phyloP scores from a whole-genome alignment of 2,329 filamentous ascomycete species.

The Calonectria pseudoreteaudii region DNA sequence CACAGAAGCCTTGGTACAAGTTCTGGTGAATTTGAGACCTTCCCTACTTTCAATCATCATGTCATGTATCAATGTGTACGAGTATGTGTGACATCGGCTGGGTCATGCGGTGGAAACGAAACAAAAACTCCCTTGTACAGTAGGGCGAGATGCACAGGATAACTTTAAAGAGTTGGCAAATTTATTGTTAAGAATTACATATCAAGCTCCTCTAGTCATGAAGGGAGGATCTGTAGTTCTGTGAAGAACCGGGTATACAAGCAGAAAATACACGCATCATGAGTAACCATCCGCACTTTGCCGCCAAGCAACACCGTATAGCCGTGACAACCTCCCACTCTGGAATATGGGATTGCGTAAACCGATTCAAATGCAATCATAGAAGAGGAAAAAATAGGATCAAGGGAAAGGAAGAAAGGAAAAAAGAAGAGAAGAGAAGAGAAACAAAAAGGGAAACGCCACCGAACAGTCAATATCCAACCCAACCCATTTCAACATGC shows the following conservation, averaged over 20 bases:
- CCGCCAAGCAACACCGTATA: slow-evolving; percentile 16
- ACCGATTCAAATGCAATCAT: background rate
- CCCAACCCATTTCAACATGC: background rate
- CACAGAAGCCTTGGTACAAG: slow-evolving; percentile 64
- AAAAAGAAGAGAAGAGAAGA: background rate
- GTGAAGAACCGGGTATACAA: slow-evolving; percentile 24
- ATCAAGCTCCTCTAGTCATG: background rate
- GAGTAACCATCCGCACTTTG: slow-evolving; percentile 2
- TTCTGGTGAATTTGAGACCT: slow-evolving; percentile 59
- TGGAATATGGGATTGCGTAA: background rate
- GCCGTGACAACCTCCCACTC: background rate
- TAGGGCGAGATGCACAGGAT: slow-evolving; percentile 5
- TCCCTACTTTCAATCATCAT: slow-evolving; percentile 7
- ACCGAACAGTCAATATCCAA: background rate
- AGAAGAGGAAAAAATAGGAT: background rate
- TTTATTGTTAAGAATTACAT: background rate
- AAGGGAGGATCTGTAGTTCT: background rate
- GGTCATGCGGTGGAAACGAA: slow-evolving; percentile 23
- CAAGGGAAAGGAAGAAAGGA: background rate
- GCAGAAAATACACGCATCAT: slow-evolving; percentile 5
- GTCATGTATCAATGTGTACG: slow-evolving; percentile 33
- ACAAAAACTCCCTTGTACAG: slow-evolving; percentile 26
- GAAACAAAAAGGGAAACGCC: background rate
- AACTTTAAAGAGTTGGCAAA: slow-evolving; percentile 10
- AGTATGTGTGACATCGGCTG: slow-evolving; percentile 33